Evolutionary conservation across 306 rosid species (phyloP).

Genomic region (Castanea crenata): DNA sequence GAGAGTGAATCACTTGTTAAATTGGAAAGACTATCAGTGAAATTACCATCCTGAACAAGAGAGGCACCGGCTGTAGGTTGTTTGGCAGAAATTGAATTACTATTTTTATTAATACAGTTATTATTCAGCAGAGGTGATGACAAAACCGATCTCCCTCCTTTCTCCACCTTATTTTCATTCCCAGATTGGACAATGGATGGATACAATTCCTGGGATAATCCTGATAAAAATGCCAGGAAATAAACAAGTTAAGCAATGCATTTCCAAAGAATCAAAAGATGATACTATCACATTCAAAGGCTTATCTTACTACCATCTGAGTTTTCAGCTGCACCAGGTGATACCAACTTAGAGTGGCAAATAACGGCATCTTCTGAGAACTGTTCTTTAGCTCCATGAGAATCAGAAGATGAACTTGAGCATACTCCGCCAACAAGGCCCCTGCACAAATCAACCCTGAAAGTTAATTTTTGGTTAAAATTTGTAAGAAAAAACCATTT

Average conservation of each 20-base stretch:
- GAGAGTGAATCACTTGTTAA: conserved; percentile 38
- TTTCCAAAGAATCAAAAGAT: conserved; percentile 8
- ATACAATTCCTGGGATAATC: conserved; percentile 34
- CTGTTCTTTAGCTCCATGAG: conserved; percentile 58
- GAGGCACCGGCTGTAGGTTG: conserved; percentile 33
- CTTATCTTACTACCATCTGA: conserved; percentile 51
- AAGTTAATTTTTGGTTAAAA: conserved; percentile 4
- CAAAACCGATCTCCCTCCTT: conserved; percentile 38
- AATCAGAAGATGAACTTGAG: conserved; percentile 62
- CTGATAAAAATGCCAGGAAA: conserved; percentile 16
- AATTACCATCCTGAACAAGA: conserved; percentile 26
- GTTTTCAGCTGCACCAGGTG: conserved; percentile 44
- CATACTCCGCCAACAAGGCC: conserved; percentile 45
- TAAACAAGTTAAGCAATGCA: conserved; percentile 24
- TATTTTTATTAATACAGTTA: conserved; percentile 32
- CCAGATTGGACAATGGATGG: conserved; percentile 36
- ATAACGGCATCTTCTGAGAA: conserved; percentile 36
- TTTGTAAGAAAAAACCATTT: background rate
- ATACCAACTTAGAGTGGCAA: conserved; percentile 47
- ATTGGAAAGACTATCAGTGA: conserved; percentile 30
- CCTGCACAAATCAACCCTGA: conserved; percentile 39
- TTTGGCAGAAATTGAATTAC: conserved; percentile 34
- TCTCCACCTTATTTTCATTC: conserved; percentile 34
- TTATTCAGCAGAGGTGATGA: conserved; percentile 35
- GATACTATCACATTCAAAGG: conserved; percentile 9